phyloP scores from a whole-genome alignment of 805 yeast genomes.

The Yarrowia yakushimensis region DNA sequence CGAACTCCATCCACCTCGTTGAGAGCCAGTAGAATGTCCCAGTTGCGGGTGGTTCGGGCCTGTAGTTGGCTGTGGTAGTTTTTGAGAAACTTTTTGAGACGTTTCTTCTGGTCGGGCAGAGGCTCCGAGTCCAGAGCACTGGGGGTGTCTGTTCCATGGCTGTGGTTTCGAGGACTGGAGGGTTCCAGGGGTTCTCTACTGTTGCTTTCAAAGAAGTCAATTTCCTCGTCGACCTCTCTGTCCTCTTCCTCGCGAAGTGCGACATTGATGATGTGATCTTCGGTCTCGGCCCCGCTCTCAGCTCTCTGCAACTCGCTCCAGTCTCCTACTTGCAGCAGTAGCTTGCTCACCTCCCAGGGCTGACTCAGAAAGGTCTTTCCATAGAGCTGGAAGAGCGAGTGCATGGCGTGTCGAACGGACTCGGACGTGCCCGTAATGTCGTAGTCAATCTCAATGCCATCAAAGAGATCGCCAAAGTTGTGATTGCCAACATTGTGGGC shows the following conservation, averaged over 20 bases:
- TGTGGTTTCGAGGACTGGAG: background rate
- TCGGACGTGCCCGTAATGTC: slow-evolving; percentile 26
- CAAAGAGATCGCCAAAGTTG: slow-evolving; percentile 28
- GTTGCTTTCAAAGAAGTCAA: slow-evolving; percentile 43
- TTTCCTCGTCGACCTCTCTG: slow-evolving; percentile 45
- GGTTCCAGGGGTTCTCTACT: slow-evolving; percentile 11
- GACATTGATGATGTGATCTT: slow-evolving; percentile 28
- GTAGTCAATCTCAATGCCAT: slow-evolving; percentile 33
- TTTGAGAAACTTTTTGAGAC: slow-evolving; percentile 11
- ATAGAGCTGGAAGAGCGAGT: slow-evolving; percentile 66
- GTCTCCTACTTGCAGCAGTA: slow-evolving; percentile 76
- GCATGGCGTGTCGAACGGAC: slow-evolving; percentile 35
- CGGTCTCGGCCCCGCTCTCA: slow-evolving; percentile 20
- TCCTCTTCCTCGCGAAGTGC: slow-evolving; percentile 35
- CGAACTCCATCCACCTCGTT: slow-evolving; percentile 61
- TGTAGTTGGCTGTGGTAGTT: background rate
- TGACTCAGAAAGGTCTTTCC: slow-evolving; percentile 67
- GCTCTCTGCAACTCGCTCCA: slow-evolving; percentile 28
- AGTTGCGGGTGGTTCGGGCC: slow-evolving; percentile 34
- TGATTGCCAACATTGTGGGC: slow-evolving; percentile 12
- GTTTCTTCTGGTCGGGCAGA: slow-evolving; percentile 11
- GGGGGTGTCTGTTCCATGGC: background rate
- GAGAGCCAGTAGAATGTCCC: slow-evolving; percentile 45
- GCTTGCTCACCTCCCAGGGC: slow-evolving; percentile 81
- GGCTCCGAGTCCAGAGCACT: slow-evolving; percentile 5